Base-by-base conservation (phyloP, 2,329 filamentous ascomycete genomes). In the Neophaeococcomyces mojaviensis region DNA sequence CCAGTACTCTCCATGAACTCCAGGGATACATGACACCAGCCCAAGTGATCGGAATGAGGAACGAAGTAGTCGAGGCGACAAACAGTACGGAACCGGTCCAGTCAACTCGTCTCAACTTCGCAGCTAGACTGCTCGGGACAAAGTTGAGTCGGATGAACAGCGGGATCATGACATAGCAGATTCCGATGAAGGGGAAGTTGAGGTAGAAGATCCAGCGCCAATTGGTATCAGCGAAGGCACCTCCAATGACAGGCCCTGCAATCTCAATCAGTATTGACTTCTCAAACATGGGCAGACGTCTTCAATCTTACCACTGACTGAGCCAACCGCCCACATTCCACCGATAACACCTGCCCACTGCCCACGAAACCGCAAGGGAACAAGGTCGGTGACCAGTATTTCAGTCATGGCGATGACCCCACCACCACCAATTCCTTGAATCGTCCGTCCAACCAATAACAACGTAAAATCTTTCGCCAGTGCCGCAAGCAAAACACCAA, bases 21-120 rank as follows among this genome's bases (percentile, higher is more conserved):
- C 82, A 86, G 0, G 70, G 57, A 58, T 82, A 85, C 64, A 81
- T 76, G 7, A 83, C 71, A 31, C 80, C 81, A 8, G 80, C 82
- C 70, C 78, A 81, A 2, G 78, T 80, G 3, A 84, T 58, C 0
- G 78, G 76, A 36, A 83, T 77, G 33, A 84, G 61, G 55, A 84
- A 76, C 18, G 72, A 73, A 0, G 78, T 78, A 10, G 72, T 68
- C 12, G 75, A 74, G 10, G 67, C 73, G 15, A 82, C 68, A 57
- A 86, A 85, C 3, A 86, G 57, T 1, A 74, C 52, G 3, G 75
- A 72, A 1, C 83, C 82, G 26, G 78, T 44, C 72, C 77, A 86
- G 58, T 86, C 82, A 19, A 86, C 72, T 6, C 71, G 68, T 24
- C 62, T 64, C 3, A 78, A 61, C 53, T 79, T 79, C 22, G 64